Evolutionary conservation across 2,329 filamentous ascomycete genomes (phyloP).

Genomic region (Aurifilum marmelostoma): DNA sequence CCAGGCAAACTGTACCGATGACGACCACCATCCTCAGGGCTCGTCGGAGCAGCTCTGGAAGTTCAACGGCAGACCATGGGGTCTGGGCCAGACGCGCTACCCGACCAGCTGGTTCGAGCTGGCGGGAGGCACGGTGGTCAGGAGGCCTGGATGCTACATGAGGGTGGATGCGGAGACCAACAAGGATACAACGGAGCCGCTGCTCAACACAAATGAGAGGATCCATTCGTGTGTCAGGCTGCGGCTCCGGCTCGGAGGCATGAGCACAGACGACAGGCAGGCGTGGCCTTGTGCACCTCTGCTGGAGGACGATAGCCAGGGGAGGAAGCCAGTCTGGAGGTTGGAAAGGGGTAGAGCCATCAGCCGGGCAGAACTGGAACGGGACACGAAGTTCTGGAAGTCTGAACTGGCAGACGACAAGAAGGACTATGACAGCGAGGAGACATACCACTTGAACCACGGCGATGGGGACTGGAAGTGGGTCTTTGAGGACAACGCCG

Average conservation of each 20-base stretch:
- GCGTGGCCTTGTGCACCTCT: conserved; percentile 37
- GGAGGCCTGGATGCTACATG: conserved; percentile 42
- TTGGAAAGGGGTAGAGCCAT: conserved; percentile 30
- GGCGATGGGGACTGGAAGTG: conserved; percentile 38
- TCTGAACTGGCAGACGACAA: conserved; percentile 26
- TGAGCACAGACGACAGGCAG: conserved; percentile 41
- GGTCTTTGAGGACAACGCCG: conserved; percentile 33
- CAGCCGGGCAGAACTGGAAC: conserved; percentile 14
- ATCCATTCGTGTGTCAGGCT: conserved; percentile 40
- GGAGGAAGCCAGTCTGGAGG: conserved; percentile 33
- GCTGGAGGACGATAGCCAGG: conserved; percentile 21
- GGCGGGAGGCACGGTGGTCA: conserved; percentile 35
- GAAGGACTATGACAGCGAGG: conserved; percentile 31
- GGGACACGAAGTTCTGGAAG: conserved; percentile 14
- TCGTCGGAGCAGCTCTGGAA: conserved; percentile 29
- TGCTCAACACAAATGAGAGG: conserved; percentile 44
- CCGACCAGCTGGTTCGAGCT: conserved; percentile 36
- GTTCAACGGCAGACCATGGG: conserved; percentile 36
- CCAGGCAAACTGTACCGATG: conserved; percentile 34
- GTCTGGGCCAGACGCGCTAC: conserved; percentile 35
- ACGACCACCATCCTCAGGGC: conserved; percentile 33
- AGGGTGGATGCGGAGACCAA: conserved; percentile 45
- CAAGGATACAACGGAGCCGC: conserved; percentile 39
- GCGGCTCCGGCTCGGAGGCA: conserved; percentile 35
- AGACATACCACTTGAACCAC: conserved; percentile 34